Percentiles rank a stretch among this genome's conserved stretches.
phyloP scores from a whole-genome alignment of 441 rosid species.

The Viola pubescens region DNA sequence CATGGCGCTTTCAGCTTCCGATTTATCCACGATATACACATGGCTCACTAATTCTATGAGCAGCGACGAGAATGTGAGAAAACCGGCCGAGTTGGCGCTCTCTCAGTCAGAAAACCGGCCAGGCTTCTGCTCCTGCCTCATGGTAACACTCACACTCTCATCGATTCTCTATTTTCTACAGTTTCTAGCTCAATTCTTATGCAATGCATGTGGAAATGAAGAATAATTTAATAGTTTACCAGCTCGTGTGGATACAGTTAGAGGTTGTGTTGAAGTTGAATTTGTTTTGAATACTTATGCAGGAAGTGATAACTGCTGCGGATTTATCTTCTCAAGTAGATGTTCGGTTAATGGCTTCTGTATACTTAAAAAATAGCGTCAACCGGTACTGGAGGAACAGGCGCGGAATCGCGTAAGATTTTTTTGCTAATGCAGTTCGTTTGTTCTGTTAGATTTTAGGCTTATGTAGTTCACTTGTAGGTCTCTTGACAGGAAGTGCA shows the following conservation, averaged over 20 bases:
- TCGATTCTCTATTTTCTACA: constrained; percentile 20
- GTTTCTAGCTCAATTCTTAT: constrained; percentile 17
- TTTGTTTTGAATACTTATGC: constrained; percentile 21
- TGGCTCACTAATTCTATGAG: constrained; percentile 85
- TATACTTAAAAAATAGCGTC: constrained; percentile 85
- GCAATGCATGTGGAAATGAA: background rate
- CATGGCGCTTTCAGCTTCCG: constrained; percentile 93
- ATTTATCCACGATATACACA: constrained; percentile 77
- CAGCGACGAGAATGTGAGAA: constrained; percentile 64
- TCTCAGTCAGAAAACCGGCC: constrained; percentile 83
- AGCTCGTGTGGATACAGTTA: too few species aligned
- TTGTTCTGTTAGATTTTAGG: too few species aligned
- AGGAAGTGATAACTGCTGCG: constrained; percentile 91
- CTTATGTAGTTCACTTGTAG: background rate
- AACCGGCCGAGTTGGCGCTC: constrained; percentile 89
- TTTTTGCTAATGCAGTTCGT: background rate
- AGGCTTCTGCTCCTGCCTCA: constrained; percentile 91
- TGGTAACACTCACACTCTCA: constrained; percentile 37
- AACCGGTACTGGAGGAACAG: constrained; percentile 88
- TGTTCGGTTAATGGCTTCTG: constrained; percentile 84
- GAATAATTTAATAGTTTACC: too few species aligned
- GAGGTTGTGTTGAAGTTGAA: background rate
- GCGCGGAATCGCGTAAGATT: constrained; percentile 62
- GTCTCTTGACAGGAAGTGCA: background rate
- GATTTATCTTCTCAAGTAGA: constrained; percentile 88